These are phyloP conservation scores for Talaromyces islandicus DNA, from an alignment of 2,329 filamentous ascomycete genomes.

Conservation along the genomic window DNA sequence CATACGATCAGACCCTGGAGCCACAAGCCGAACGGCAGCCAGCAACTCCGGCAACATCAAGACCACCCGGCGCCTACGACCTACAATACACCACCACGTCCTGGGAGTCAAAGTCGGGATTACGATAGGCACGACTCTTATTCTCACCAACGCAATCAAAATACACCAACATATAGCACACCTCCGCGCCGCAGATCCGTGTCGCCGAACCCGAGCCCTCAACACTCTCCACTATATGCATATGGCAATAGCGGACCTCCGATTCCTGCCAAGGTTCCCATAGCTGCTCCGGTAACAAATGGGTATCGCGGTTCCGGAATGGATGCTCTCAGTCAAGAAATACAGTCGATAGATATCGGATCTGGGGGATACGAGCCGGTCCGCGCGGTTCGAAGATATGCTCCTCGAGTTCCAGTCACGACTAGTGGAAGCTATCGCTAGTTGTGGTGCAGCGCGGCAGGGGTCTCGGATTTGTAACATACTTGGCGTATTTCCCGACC, in stretches of 20 bases:
- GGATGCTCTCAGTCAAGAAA: constrained; percentile 53
- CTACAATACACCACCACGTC: constrained; percentile 18
- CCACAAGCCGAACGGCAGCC: constrained; percentile 10
- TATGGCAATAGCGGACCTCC: constrained; percentile 27
- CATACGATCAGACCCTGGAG: constrained; percentile 11
- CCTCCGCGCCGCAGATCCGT: constrained; percentile 7
- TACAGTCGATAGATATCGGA: constrained; percentile 48
- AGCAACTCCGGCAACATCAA: constrained; percentile 3
- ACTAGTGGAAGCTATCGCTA: constrained; percentile 8
- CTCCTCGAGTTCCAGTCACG: constrained; percentile 18
- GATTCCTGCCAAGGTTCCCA: constrained; percentile 39
- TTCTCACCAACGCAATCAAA: constrained; percentile 16
- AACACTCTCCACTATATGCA: constrained; percentile 26
- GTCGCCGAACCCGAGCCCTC: constrained; percentile 13
- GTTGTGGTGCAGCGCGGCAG: not conserved
- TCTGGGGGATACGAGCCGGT: constrained; percentile 24
- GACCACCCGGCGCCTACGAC: constrained; percentile 3
- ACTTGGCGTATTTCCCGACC: not conserved
- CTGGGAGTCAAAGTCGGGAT: constrained; percentile 15
- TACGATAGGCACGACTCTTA: constrained; percentile 17
- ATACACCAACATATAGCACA: constrained; percentile 11
- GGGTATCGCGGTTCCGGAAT: constrained; percentile 26
- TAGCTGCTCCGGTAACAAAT: constrained; percentile 21
- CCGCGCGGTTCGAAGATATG: constrained; percentile 27
- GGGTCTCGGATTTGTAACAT: not conserved